Conservation (phyloP, 1,284 basidiomycete species). For the Ustilago vetiveriae region DNA sequence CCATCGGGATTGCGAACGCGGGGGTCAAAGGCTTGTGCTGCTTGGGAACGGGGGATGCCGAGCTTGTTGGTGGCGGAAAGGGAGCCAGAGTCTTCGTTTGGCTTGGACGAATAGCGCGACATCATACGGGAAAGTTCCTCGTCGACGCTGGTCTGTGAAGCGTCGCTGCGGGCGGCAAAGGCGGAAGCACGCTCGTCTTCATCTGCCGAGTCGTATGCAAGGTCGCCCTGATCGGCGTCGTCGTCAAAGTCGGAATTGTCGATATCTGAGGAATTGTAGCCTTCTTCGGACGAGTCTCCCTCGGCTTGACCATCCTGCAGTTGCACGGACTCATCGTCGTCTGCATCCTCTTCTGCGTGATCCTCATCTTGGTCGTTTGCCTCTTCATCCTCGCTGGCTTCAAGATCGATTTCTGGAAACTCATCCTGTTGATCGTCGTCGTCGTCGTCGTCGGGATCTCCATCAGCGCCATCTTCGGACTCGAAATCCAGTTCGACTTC, state of each 20-base stretch:
- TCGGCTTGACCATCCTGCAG: slow-evolving; percentile 31
- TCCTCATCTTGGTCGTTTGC: slow-evolving; percentile 39
- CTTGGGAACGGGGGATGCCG: slow-evolving; percentile 58
- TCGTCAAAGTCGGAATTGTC: slow-evolving; percentile 32
- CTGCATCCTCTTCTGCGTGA: slow-evolving; percentile 50
- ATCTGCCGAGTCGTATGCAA: slow-evolving; percentile 52
- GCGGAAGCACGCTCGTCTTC: slow-evolving; percentile 51
- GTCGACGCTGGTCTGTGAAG: slow-evolving; percentile 48
- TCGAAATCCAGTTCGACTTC: slow-evolving; percentile 33
- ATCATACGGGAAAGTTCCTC: slow-evolving; percentile 61
- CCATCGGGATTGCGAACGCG: slow-evolving; percentile 71
- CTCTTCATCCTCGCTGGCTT: slow-evolving; percentile 61
- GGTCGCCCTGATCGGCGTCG: slow-evolving; percentile 26
- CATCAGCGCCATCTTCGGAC: slow-evolving; percentile 45
- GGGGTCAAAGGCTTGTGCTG: slow-evolving; percentile 73
- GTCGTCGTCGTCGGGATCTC: slow-evolving; percentile 33
- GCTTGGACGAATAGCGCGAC: slow-evolving; percentile 66
- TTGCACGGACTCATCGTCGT: slow-evolving; percentile 35
- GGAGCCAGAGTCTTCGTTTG: slow-evolving; percentile 61
- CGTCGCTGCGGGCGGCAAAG: slow-evolving; percentile 43
- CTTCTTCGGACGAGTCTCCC: slow-evolving; percentile 27
- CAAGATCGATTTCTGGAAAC: slow-evolving; percentile 70
- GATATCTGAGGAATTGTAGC: slow-evolving; percentile 44
- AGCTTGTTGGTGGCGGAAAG: slow-evolving; percentile 58
- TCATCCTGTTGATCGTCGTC: slow-evolving; percentile 64